These are phyloP conservation scores for Fraxinus floribunda DNA, from an alignment of 305 asterid genomes.

Conservation along the genomic window DNA sequence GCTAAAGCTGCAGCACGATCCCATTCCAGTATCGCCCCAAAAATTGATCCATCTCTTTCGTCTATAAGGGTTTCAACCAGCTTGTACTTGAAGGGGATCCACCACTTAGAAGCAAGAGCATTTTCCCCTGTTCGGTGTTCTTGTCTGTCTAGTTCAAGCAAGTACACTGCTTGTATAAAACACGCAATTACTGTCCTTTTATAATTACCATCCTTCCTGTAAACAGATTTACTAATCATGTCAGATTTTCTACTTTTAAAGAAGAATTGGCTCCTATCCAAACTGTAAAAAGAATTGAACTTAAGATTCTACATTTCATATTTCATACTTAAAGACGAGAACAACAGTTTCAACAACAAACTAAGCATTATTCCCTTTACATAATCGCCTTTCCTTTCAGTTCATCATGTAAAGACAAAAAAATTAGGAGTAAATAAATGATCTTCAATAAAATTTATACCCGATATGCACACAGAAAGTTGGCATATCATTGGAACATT, in stretches of 20 bases:
- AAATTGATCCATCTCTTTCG: conserved; percentile 90
- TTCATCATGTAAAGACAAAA: neutral
- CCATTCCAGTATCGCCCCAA: conserved; percentile 93
- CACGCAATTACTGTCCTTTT: conserved; percentile 88
- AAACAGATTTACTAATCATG: conserved; percentile 4
- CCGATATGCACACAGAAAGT: neutral
- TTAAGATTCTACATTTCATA: neutral
- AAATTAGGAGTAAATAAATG: neutral
- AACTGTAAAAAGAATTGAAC: neutral
- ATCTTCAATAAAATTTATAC: neutral
- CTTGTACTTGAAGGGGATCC: conserved; percentile 91
- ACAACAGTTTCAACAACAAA: neutral
- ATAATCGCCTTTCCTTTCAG: neutral
- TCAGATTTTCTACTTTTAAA: conserved; percentile 14
- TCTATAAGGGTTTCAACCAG: conserved; percentile 67
- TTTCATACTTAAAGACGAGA: neutral
- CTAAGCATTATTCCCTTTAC: neutral
- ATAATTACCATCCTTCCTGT: conserved; percentile 84
- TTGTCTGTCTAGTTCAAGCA: conserved; percentile 93
- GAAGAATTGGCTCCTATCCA: conserved; percentile 1
- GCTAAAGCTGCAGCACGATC: conserved; percentile 86
- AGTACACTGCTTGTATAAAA: conserved; percentile 91
- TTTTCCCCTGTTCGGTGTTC: conserved; percentile 57
- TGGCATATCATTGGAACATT: neutral
- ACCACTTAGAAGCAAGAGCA: conserved; percentile 97